Conservation (phyloP, 164 flowering plant species). For the Tetrastigma voinierianum region DNA sequence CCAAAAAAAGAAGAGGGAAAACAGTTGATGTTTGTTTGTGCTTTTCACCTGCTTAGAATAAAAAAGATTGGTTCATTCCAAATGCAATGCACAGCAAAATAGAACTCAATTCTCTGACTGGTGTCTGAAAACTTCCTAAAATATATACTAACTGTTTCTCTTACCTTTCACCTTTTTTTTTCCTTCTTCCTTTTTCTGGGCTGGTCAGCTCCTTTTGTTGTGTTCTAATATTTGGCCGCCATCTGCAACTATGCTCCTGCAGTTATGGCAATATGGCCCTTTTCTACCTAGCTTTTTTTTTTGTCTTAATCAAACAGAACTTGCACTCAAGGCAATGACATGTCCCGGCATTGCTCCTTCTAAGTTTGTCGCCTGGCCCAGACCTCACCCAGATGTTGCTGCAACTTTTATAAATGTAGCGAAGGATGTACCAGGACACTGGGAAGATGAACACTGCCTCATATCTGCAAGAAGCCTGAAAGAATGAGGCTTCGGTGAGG, state of each 20-base stretch:
- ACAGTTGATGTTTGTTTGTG: no score
- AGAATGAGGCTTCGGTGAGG: constrained; percentile 96
- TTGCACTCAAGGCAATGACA: constrained; percentile 85
- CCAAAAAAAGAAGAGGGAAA: no score
- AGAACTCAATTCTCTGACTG: no score
- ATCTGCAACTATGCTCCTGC: constrained; percentile 27
- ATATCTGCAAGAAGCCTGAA: constrained; percentile 97
- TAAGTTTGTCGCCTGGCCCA: constrained; percentile 88
- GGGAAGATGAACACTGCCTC: constrained; percentile 87
- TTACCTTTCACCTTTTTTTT: no score
- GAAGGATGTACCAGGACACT: constrained; percentile 98
- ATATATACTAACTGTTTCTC: no score
- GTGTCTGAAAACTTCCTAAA: no score
- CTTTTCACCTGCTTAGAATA: no score
- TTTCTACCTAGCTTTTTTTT: constrained; percentile 98
- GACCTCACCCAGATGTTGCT: constrained; percentile 99
- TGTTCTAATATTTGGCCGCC: neutral
- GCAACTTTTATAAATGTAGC: constrained; percentile 97
- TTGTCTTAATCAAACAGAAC: constrained; percentile 96
- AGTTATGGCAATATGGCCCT: constrained; percentile 99
- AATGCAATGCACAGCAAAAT: no score
- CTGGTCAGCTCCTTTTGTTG: no score
- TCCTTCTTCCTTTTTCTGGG: no score
- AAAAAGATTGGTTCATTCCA: no score
- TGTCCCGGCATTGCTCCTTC: constrained; percentile 87